These are phyloP conservation scores for Bocquillonia castaneifolia DNA, from an alignment of 441 rosid species.

Conservation along the genomic window DNA sequence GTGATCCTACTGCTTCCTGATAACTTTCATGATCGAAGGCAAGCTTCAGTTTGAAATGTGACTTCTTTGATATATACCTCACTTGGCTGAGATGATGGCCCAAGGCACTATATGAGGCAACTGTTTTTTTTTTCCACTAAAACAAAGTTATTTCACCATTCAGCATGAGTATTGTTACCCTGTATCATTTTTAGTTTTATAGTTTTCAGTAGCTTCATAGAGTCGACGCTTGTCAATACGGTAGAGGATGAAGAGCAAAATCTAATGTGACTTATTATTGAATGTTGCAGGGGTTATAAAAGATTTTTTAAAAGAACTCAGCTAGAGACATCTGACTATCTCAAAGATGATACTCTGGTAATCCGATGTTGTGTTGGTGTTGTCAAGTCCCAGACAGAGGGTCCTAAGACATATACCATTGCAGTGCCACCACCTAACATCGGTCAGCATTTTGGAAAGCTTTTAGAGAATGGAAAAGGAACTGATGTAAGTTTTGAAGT, in stretches of 20 bases:
- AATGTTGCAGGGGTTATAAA: slow-evolving; percentile 80
- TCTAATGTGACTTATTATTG: slow-evolving; percentile 20
- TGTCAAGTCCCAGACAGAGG: slow-evolving; percentile 86
- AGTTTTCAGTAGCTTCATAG: background rate
- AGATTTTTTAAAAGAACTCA: slow-evolving; percentile 75
- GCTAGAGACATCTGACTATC: slow-evolving; percentile 77
- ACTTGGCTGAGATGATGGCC: too few relatives aligned
- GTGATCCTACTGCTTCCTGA: background rate
- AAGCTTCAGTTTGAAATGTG: too few relatives aligned
- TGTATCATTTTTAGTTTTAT: background rate
- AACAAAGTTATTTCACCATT: background rate
- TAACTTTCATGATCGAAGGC: background rate
- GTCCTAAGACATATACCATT: slow-evolving; percentile 71
- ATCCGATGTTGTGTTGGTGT: slow-evolving; percentile 88
- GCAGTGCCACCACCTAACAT: slow-evolving; percentile 67
- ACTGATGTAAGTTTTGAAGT: slow-evolving; percentile 76
- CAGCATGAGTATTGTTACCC: background rate
- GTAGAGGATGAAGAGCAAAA: slow-evolving; percentile 5
- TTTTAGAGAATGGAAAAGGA: slow-evolving; percentile 70
- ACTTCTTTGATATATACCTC: too few relatives aligned
- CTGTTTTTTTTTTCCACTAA: too few relatives aligned
- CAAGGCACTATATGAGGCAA: background rate
- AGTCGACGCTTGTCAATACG: background rate
- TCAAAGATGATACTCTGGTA: slow-evolving; percentile 71
- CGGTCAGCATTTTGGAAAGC: slow-evolving; percentile 68